A percentile compares a stretch with the other conserved stretches of the same genome.
phyloP scores from a whole-genome alignment of 805 yeast species.

The Nakazawaea ernobii region DNA sequence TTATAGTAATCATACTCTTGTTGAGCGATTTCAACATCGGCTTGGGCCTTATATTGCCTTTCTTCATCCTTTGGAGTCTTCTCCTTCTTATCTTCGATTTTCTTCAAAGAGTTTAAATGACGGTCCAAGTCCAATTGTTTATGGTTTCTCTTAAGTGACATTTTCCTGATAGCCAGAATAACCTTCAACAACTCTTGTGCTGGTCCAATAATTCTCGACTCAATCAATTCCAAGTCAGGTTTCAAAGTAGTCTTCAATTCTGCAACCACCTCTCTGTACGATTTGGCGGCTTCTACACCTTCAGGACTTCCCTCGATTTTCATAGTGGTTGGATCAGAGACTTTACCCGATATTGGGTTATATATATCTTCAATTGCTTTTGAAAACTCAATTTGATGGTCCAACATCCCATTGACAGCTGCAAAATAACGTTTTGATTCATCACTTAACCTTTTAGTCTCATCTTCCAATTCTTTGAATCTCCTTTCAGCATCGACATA shows the following conservation, averaged over 20 bases:
- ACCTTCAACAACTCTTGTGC: constrained; percentile 85
- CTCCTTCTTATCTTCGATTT: constrained; percentile 78
- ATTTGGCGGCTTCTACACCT: constrained; percentile 92
- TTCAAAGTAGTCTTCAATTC: constrained; percentile 81
- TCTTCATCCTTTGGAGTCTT: constrained; percentile 87
- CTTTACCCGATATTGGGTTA: constrained; percentile 90
- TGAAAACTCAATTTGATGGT: constrained; percentile 92
- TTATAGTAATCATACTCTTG: constrained; percentile 96
- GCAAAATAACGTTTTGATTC: constrained; percentile 87
- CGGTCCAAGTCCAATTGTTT: constrained; percentile 93
- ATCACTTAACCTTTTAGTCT: constrained; percentile 82
- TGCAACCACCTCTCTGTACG: constrained; percentile 79
- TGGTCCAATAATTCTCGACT: constrained; percentile 82
- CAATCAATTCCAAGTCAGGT: constrained; percentile 91
- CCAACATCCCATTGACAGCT: constrained; percentile 91
- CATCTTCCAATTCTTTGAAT: constrained; percentile 84
- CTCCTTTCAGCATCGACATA: constrained; percentile 95
- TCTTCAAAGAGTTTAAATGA: constrained; percentile 61
- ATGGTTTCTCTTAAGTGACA: constrained; percentile 94
- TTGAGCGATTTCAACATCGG: constrained; percentile 83
- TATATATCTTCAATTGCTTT: constrained; percentile 92
- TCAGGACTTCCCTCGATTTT: constrained; percentile 94
- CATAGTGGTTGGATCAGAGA: constrained; percentile 82
- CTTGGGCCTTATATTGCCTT: constrained; percentile 80
- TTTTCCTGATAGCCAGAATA: constrained; percentile 78